Evolutionary conservation across 2,329 filamentous ascomycete species (phyloP).

Genomic region (Colletotrichum zoysiae): DNA sequence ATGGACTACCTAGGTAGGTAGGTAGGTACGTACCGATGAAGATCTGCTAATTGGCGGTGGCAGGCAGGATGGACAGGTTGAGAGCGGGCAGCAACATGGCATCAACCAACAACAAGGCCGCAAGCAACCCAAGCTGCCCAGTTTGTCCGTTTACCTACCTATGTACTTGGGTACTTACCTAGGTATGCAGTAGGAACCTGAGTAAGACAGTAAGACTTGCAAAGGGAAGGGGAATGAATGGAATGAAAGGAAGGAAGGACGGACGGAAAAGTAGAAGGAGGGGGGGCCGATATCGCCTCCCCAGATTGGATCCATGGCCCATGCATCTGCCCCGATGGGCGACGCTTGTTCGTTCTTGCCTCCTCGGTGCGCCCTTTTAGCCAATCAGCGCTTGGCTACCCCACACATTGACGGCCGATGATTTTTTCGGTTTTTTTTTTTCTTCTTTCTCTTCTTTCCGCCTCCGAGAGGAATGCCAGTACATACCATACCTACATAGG

Average conservation of each 20-base stretch:
- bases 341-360: conserved; percentile 22
- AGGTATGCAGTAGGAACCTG: too few relatives aligned
- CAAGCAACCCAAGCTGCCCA: not conserved
- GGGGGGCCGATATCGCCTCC: conserved; percentile 40
- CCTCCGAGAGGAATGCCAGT: conserved; percentile 6
- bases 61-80: not conserved
- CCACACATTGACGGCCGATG: conserved; percentile 38
- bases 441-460: not conserved
- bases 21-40: too few relatives aligned
- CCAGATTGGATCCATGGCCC: conserved; percentile 34
- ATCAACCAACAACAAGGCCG: not conserved
- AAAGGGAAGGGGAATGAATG: too few relatives aligned
- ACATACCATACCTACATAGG: too few relatives aligned
- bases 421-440: conserved; percentile 24
- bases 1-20: too few relatives aligned
- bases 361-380: not conserved
- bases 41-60: not conserved
- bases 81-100: not conserved
- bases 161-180: too few relatives aligned
- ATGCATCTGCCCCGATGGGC: conserved; percentile 19
- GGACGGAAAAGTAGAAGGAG: too few relatives aligned
- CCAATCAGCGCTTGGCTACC: conserved; percentile 28
- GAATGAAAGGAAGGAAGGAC: not conserved
- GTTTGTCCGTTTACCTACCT: too few relatives aligned
- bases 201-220: too few relatives aligned